Conservation (phyloP, 1,284 basidiomycete species). For the Bondarzewia mesenterica region DNA sequence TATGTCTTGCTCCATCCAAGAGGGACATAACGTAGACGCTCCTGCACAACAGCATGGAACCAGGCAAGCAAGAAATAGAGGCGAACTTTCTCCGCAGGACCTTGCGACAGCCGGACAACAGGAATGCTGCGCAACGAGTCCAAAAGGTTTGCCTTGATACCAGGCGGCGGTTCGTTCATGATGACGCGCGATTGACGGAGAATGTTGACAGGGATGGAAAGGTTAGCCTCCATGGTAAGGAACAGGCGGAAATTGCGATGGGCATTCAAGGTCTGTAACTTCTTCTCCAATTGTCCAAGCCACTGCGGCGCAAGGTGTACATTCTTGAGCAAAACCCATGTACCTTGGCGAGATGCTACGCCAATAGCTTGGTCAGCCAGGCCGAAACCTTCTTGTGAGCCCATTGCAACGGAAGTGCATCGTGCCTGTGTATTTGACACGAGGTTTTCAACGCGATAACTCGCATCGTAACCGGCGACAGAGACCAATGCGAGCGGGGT, state of each 20-base stretch:
- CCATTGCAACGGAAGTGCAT: conserved; percentile 91
- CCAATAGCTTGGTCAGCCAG: conserved; percentile 93
- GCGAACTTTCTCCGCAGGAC: conserved; percentile 86
- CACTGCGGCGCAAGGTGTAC: conserved; percentile 91
- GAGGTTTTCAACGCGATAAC: conserved; percentile 88
- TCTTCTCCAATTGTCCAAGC: conserved; percentile 93
- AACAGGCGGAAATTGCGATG: conserved; percentile 90
- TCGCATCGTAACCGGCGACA: conserved; percentile 94
- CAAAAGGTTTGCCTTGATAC: conserved; percentile 89
- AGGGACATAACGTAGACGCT: conserved; percentile 90
- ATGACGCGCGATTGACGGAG: conserved; percentile 89
- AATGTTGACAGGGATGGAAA: conserved; percentile 90
- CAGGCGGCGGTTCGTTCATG: conserved; percentile 97
- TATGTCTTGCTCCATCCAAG: conserved; percentile 94
- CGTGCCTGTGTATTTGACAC: conserved; percentile 69
- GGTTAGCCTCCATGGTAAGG: conserved; percentile 94
- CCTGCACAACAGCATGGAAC: conserved; percentile 96
- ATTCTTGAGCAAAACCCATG: conserved; percentile 94
- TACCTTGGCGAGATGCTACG: conserved; percentile 81
- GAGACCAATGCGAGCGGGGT: conserved; percentile 89
- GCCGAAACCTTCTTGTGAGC: conserved; percentile 94
- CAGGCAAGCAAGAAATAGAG: conserved; percentile 94
- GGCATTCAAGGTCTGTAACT: conserved; percentile 86
- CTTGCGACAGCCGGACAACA: conserved; percentile 61
- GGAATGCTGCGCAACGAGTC: conserved; percentile 83